Base-by-base conservation (phyloP, 1,139 yeast genomes). In the Candida sanyaensis region DNA sequence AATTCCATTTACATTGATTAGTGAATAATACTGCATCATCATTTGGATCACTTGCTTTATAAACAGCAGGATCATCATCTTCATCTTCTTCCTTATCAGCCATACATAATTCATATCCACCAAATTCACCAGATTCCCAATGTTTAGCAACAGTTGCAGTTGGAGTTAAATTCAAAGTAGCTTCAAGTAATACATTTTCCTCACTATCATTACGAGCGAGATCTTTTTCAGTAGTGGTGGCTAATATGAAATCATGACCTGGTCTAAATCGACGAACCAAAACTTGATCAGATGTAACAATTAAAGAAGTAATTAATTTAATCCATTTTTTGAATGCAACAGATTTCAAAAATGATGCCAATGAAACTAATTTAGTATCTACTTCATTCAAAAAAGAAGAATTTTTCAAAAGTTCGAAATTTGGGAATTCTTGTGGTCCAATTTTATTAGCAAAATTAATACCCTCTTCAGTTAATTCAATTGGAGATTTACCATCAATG, bases 41-140 rank as follows among this genome's bases (percentile, higher is more conserved):
- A 39, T 65, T 62, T 13, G 81, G 81, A 46, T 81, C 88, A 41
- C 78, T 80, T 4, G 77, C 71, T 51, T 71, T 74, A 63, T 81
- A 81, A 36, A 81, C 71, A 0, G 86, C 86, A 2, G 85, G 84
- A 55, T 81, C 86, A 55, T 80, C 76, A 44, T 73, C 77, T 24
- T 74, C 81, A 4, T 69, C 80, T n/a, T 68, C 74, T 2, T 70
- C 77, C 10, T 73, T 77, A 12, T 68, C 76, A 11, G 83, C 78
- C 95, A 95, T 88, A 60, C 95, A 87, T 46, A 95, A 73, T 59
- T 93, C 97, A 66, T 95, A 95, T 1, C 98, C 99, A 33, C 99
- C 99, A 49, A 76, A 73, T 58, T 89, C 96, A 13, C 97, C 97
- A 46, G 81, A 78, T 50, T 82, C 89, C 96, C 96, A 89, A 49